phyloP scores from a whole-genome alignment of 139 green algal genomes.

The Chlamydomonas incerta region DNA sequence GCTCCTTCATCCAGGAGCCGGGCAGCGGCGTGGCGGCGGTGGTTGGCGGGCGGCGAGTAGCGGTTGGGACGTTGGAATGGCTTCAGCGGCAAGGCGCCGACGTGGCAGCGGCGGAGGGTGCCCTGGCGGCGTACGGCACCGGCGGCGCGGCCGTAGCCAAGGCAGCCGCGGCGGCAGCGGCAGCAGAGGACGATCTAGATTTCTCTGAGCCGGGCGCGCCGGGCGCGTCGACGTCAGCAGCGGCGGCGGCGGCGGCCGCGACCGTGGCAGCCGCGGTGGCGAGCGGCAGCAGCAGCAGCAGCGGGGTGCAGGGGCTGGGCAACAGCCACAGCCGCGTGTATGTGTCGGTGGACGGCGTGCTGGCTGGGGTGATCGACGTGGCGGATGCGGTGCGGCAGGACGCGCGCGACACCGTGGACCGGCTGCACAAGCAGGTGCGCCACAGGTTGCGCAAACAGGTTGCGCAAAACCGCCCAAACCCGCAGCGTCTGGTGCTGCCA shows the following conservation, averaged over 20 bases:
- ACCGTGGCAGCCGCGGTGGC: no score
- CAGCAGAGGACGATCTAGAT: conserved; percentile 27
- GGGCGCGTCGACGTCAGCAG: background rate
- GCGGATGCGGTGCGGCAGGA: conserved; percentile 73
- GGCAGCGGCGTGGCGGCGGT: conserved; percentile 77
- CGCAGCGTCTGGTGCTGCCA: no score
- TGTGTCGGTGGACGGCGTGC: conserved; percentile 65
- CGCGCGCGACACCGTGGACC: conserved; percentile 52
- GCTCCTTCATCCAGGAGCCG: conserved; percentile 84
- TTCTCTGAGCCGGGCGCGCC: background rate
- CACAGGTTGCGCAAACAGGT: no score
- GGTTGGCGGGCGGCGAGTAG: conserved; percentile 69
- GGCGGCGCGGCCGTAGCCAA: background rate
- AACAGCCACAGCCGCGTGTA: conserved; percentile 80
- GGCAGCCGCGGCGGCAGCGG: background rate
- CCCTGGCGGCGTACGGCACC: conserved; percentile 21
- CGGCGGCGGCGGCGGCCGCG: background rate
- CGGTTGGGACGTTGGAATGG: conserved; percentile 87
- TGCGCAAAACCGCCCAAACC: no score
- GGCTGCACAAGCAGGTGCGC: conserved; percentile 16
- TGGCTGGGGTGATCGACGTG: conserved; percentile 74
- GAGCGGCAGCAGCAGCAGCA: no score
- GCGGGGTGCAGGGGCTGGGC: conserved; percentile 35
- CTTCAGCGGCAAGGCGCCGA: conserved; percentile 61
- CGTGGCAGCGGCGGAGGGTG: conserved; percentile 7